Percentiles rank a stretch among this genome's conserved stretches.
Conservation (phyloP, 768 basidiomycete species). For the Royoungia palumana region DNA sequence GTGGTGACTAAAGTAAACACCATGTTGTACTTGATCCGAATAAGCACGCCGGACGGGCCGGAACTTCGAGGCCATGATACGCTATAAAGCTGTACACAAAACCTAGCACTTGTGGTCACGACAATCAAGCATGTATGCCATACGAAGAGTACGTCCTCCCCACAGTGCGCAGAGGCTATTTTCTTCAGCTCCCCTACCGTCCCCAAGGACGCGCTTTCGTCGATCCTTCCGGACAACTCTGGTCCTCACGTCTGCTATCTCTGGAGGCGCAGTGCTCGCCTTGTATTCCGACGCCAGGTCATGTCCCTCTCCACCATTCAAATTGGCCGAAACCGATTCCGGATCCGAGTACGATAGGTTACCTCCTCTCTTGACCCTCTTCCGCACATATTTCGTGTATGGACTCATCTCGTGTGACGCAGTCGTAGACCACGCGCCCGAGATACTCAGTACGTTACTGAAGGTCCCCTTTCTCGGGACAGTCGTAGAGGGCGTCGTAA, state of each 20-base stretch:
- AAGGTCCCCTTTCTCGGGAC: constrained; percentile 53
- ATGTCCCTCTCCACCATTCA: constrained; percentile 22
- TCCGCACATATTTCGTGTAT: constrained; percentile 81
- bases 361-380: constrained; percentile 37
- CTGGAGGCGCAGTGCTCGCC: constrained; percentile 13
- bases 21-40: too few relatives aligned
- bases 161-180: constrained; percentile 4
- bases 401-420: constrained; percentile 72
- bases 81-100: too few relatives aligned
- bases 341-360: neutral
- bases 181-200: constrained; percentile 2
- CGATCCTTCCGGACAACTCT: constrained; percentile 10
- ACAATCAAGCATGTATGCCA: constrained; percentile 5
- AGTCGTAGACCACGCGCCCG: constrained; percentile 73
- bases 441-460: constrained; percentile 51
- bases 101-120: too few relatives aligned
- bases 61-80: neutral
- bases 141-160: constrained; percentile 16
- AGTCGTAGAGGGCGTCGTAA: constrained; percentile 65
- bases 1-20: too few relatives aligned
- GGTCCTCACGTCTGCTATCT: constrained; percentile 18
- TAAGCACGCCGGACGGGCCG: neutral
- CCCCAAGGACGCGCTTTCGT: neutral
- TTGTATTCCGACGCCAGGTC: constrained; percentile 27
- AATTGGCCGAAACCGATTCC: neutral